phyloP scores from a whole-genome alignment of 2,329 filamentous ascomycete genomes.

The Calonectria pteridis region DNA sequence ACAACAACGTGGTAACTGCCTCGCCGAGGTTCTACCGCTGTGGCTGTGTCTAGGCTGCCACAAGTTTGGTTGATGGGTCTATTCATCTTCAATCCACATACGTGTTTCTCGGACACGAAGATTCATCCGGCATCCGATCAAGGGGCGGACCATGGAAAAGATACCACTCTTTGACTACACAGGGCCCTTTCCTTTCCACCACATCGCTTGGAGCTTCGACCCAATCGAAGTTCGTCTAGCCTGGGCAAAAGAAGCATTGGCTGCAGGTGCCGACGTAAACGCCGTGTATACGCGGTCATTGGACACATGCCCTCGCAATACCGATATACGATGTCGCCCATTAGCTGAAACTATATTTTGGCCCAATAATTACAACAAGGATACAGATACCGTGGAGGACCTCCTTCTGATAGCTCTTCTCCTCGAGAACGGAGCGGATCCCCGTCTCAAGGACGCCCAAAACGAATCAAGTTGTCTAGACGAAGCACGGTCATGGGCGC shows the following conservation, averaged over 20 bases:
- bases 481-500: too few relatives aligned
- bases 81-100: neutral
- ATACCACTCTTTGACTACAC: neutral
- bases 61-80: neutral
- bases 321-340: neutral
- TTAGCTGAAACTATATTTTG: neutral
- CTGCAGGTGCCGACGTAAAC: neutral
- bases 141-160: neutral
- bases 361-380: neutral
- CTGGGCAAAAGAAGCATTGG: neutral
- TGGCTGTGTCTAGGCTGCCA: neutral
- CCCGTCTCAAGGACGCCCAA: too few relatives aligned
- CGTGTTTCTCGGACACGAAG: neutral
- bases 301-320: neutral
- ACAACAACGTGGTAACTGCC: neutral
- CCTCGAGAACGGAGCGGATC: too few relatives aligned
- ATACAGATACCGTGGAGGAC: neutral
- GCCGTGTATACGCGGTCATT: neutral
- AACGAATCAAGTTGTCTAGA: too few relatives aligned
- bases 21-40: neutral
- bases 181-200: neutral
- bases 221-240: neutral
- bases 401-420: neutral
- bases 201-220: neutral
- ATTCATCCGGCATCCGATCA: neutral